These are phyloP conservation scores for Schizochytrium sp. DNA, from an alignment of 108 stramenopile genomes.

Conservation along the genomic window DNA sequence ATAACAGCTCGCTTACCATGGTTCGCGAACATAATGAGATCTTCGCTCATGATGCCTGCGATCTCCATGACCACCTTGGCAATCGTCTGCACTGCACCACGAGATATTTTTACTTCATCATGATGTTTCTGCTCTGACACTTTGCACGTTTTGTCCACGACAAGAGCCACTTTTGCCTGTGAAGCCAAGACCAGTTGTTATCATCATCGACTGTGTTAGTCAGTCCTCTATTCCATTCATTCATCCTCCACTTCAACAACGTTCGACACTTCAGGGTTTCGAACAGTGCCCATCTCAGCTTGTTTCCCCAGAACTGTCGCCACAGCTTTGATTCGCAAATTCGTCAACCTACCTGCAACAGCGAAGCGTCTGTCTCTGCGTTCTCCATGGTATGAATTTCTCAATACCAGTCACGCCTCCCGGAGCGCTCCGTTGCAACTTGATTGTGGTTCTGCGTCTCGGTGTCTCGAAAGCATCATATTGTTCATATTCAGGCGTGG, in stretches of 20 bases:
- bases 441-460: no score
- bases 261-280: no score
- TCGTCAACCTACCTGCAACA: not conserved
- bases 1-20: not conserved
- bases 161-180: slow-evolving; percentile 9
- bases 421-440: no score
- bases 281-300: no score
- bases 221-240: not conserved
- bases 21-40: not conserved
- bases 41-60: slow-evolving; percentile 1
- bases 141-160: slow-evolving; percentile 16
- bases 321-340: no score
- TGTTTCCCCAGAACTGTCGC: no score
- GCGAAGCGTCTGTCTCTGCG: slow-evolving; percentile 24
- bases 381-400: not conserved
- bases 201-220: not conserved
- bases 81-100: slow-evolving; percentile 15
- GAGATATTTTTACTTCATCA: not conserved
- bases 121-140: not conserved
- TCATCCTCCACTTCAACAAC: not conserved
- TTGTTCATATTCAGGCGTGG: no score
- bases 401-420: no score
- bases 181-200: not conserved
- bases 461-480: no score
- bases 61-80: slow-evolving; percentile 33